A percentile compares a stretch with the other conserved stretches of the same genome.
phyloP scores from a whole-genome alignment of 2,329 filamentous ascomycete genomes.

The Calonectria naviculata region DNA sequence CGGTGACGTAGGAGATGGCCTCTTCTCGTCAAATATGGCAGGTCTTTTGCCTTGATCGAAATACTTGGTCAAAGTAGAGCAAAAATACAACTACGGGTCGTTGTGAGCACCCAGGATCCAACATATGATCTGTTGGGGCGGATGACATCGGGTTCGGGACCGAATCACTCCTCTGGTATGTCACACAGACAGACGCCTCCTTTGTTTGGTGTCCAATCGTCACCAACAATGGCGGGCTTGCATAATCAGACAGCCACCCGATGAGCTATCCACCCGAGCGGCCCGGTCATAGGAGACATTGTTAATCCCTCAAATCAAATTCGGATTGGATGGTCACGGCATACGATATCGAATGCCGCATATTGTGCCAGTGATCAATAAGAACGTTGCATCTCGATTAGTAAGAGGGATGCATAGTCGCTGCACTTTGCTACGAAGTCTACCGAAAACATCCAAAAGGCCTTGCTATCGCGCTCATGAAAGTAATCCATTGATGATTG shows the following conservation, averaged over 20 bases:
- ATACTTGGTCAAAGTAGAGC: not conserved
- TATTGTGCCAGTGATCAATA: too few relatives aligned
- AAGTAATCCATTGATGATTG: not conserved
- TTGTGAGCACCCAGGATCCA: not conserved
- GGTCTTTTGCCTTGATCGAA: not conserved
- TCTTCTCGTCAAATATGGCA: not conserved
- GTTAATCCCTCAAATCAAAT: not conserved
- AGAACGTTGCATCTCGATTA: not conserved
- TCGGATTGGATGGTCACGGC: not conserved
- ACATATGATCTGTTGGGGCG: not conserved
- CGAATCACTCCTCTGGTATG: not conserved
- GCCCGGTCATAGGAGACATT: not conserved
- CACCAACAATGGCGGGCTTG: not conserved
- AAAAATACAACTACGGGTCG: not conserved
- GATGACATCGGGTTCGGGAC: not conserved
- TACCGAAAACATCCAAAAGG: not conserved
- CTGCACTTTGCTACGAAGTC: not conserved
- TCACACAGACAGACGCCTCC: not conserved
- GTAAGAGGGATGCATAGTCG: not conserved
- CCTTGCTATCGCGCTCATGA: not conserved
- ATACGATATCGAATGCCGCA: not conserved
- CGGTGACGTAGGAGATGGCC: not conserved
- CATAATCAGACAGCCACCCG: not conserved
- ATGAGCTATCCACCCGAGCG: not conserved
- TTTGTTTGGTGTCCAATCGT: constrained; percentile 1